These are phyloP conservation scores for Gentiana dahurica DNA, from an alignment of 257 asterid species.

Conservation along the genomic window DNA sequence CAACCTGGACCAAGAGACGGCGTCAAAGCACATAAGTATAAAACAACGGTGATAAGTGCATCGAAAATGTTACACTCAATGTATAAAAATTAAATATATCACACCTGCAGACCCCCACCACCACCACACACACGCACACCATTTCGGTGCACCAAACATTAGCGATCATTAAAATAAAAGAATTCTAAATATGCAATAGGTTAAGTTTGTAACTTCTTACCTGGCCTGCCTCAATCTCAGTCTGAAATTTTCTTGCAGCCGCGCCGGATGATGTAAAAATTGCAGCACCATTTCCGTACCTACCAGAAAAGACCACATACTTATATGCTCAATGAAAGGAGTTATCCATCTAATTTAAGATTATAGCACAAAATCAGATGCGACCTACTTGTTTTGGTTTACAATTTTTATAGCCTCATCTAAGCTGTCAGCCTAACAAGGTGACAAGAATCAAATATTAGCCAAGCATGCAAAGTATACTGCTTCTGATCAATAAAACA, in stretches of 20 bases:
- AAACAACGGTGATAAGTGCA: too few relatives aligned
- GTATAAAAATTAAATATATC: not conserved
- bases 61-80: too few relatives aligned
- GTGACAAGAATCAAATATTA: conserved; percentile 8
- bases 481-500: not conserved
- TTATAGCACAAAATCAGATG: conserved; percentile 12
- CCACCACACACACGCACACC: too few relatives aligned
- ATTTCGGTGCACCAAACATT: not conserved
- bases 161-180: not conserved
- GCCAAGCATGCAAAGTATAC: conserved; percentile 1
- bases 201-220: conserved; percentile 19
- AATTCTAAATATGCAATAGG: conserved; percentile 1
- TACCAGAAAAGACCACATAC: conserved; percentile 14
- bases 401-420: conserved; percentile 84
- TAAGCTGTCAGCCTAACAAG: conserved; percentile 76
- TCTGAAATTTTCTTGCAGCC: conserved; percentile 89
- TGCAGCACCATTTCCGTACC: conserved; percentile 93
- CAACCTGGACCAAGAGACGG: conserved; percentile 43
- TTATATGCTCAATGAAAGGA: not conserved
- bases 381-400: conserved; percentile 59
- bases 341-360: not conserved
- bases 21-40: not conserved
- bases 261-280: conserved; percentile 86
- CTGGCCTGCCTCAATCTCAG: conserved; percentile 96
- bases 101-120: too few relatives aligned